Base-by-base conservation (phyloP, 2,329 filamentous ascomycete genomes). In the Trichoderma atrobrunneum region DNA sequence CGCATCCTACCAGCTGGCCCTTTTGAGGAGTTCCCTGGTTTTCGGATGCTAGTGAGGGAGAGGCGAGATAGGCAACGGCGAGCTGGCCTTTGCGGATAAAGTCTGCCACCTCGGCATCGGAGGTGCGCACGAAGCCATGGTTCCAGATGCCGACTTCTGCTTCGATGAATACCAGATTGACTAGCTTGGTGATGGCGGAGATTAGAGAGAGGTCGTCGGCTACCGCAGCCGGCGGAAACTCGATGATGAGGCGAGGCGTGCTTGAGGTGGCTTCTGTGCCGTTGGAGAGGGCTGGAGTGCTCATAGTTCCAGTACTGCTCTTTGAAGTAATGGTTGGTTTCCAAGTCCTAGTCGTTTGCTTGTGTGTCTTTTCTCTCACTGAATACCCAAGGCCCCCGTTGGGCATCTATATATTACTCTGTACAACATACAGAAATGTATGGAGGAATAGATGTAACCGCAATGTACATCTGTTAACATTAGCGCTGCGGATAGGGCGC, bases 71-170 rank as follows among this genome's bases (percentile, higher is more conserved):
- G 3, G 76, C 76, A 6, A 80, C 67, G 0, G 77, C 79, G 5
- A 80, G 74, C 7, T 77, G 72, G 8, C 76, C 72, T 4, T 74
- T 32, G 7, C 59, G 74, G 21, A 80, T 71, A 7, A 78, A 72
- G 2, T 66, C 60, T 14, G 74, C 63, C 10, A 80, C 74, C 43
- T 79, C 77, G 1, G 57, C 5, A 0, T 71, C 10, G 0, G 68
- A 72, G 0, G 79, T 80, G 14, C 79, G 75, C 51, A 77, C 70
- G 70, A 78, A 80, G 1, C 75, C 77, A 3, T 75, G 65, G 2
- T 71, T 51, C 28, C 80, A 81, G 3, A 81, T 76, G 30, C 75
- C 78, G 0, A 34, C 21, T 30, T 80, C 79, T 3, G 76, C 76
- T 8, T 76, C 75, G 7, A 39, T 64, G 48, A 78, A 81, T 6